Conservation (phyloP, 2,329 filamentous ascomycete genomes). For the Chaetomiaceae sp. region DNA sequence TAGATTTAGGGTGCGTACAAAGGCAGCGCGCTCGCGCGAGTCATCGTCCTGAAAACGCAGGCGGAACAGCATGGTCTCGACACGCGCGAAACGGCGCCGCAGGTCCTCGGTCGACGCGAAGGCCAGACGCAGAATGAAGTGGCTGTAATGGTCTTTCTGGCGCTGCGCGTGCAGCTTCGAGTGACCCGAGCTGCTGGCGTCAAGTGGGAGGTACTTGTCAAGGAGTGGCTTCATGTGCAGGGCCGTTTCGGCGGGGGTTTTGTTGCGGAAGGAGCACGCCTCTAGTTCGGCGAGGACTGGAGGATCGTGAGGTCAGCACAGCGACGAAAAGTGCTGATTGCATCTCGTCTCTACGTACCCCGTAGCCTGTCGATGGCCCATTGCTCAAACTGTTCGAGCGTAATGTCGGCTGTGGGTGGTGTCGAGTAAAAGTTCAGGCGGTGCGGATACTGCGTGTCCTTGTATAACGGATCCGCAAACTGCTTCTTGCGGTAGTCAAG, state of each 20-base stretch:
- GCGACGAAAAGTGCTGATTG: too few relatives aligned
- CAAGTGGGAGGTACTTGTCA: slow-evolving; percentile 79
- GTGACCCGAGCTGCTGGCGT: slow-evolving; percentile 64
- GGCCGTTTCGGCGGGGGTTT: slow-evolving; percentile 73
- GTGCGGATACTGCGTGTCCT: slow-evolving; percentile 74
- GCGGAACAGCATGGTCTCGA: slow-evolving; percentile 86
- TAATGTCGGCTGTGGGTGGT: slow-evolving; percentile 89
- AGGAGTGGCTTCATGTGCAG: slow-evolving; percentile 81
- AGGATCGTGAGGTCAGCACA: background rate
- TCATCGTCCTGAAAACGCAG: slow-evolving; percentile 77
- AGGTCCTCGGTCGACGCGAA: slow-evolving; percentile 91
- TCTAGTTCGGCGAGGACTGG: slow-evolving; percentile 82
- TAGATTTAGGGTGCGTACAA: slow-evolving; percentile 71
- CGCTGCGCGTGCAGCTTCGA: slow-evolving; percentile 64
- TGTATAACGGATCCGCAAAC: slow-evolving; percentile 72
- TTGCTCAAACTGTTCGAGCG: slow-evolving; percentile 95
- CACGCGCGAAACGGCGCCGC: slow-evolving; percentile 75
- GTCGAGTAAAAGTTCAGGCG: slow-evolving; percentile 88
- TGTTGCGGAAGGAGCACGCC: slow-evolving; percentile 93
- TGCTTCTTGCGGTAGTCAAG: slow-evolving; percentile 81
- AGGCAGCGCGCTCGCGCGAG: slow-evolving; percentile 64
- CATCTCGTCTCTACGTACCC: too few relatives aligned
- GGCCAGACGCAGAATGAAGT: slow-evolving; percentile 91
- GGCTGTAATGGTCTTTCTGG: slow-evolving; percentile 94
- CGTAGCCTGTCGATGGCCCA: slow-evolving; percentile 93